Base-by-base conservation (phyloP, 2,329 filamentous ascomycete species). In the Aspergillus sergii region DNA sequence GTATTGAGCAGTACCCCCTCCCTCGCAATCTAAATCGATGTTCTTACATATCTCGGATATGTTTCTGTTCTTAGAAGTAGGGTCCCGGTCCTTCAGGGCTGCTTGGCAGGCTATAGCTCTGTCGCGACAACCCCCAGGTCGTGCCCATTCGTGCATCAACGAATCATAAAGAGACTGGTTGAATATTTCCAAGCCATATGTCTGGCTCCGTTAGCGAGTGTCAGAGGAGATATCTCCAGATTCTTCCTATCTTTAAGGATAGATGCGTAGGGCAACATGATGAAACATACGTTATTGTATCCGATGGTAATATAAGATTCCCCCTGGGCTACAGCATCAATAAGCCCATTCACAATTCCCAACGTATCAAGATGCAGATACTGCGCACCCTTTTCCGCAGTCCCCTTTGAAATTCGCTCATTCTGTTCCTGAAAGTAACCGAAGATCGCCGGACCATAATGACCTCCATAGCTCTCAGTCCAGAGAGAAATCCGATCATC, bases 311-410 rank as follows among this genome's bases (percentile, higher is more conserved):
- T 54, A 7, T 54, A 54, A 1, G 51, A n/a, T 23, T 54, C 30
- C 1, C 30, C 30, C 69, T 85, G 82, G 0, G 82, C 77, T 4
- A 81, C 76, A 26, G 81, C 75, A 67, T 87, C 85, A n/a, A 86
- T 77, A 64, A 84, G 86, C 21, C 84, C 84, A 62, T 87, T 87
- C 61, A 86, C 82, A 62, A 88, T 84, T 0, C 85, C 79, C 2
- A 87, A 70, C 0, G 85, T 85, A 64, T 87, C 83, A 2, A 86
- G 67, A 53, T 80, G 75, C 34, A 82, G 78, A 19, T 74, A 71
- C 34, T 76, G 71, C 1, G 70, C 66, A 16, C 71, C 72, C 2
- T 67, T 72, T 4, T 64, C 64, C 5, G 66, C 66, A 12, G 77
- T 67, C 3, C 72, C 72, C 45, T 76, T 75, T 6, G 68, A 66